Conservation (phyloP, 1,139 yeast species). For the Magnusiomyces suaveolens region DNA sequence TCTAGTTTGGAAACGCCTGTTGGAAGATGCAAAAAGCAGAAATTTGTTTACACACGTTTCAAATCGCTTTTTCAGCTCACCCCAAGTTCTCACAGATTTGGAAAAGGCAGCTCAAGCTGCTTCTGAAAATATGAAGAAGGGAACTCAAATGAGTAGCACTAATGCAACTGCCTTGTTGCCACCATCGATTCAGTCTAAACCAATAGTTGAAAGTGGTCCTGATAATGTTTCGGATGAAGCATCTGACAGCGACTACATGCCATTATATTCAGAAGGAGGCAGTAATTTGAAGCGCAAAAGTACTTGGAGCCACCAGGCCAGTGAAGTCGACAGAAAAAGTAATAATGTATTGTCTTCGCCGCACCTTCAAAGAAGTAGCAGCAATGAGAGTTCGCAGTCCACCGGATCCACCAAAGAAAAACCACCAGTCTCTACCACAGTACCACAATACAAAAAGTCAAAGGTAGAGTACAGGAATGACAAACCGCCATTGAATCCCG, state of each 20-base stretch:
- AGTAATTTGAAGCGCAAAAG: neutral
- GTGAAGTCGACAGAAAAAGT: neutral
- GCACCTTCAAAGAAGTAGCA: neutral
- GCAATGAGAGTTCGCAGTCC: neutral
- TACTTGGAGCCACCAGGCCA: neutral
- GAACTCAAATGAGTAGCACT: neutral
- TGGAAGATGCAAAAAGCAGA: slow-evolving; percentile 53
- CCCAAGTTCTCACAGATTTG: neutral
- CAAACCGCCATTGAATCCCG: neutral
- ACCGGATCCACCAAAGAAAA: neutral
- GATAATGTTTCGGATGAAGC: neutral
- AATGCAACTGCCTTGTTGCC: neutral
- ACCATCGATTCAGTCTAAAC: neutral
- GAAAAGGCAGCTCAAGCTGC: neutral
- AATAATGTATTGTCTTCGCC: neutral
- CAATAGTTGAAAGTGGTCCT: neutral
- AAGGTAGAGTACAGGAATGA: neutral
- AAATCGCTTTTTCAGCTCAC: neutral
- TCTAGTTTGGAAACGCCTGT: slow-evolving; percentile 58
- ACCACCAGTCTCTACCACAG: neutral
- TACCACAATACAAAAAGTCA: neutral
- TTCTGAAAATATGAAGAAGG: neutral
- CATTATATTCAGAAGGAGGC: neutral
- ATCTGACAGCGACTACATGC: neutral
- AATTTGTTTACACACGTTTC: neutral